A percentile compares a stretch with the other conserved stretches of the same genome.
phyloP scores from a whole-genome alignment of 345 rosid species.

The Aurinia saxatilis region DNA sequence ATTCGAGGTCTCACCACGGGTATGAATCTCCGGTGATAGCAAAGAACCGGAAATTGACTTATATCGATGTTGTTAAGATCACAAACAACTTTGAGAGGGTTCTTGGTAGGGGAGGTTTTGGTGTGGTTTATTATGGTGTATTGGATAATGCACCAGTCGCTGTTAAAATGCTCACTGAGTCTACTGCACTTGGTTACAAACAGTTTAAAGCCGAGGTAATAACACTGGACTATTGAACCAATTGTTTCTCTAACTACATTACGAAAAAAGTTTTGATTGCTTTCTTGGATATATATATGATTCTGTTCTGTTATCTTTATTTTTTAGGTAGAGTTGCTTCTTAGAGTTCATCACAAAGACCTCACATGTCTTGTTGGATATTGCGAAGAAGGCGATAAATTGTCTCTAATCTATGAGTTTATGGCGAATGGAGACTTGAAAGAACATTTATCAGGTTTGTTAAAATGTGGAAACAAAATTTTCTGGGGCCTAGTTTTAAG shows the following conservation, averaged over 20 bases:
- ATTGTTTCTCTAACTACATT: background rate
- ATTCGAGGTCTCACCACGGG: constrained; percentile 17
- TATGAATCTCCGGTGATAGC: constrained; percentile 25
- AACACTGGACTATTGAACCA: background rate
- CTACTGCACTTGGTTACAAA: constrained; percentile 28
- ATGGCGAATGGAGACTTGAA: constrained; percentile 52
- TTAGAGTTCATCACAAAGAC: constrained; percentile 39
- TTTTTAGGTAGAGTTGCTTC: constrained; percentile 33
- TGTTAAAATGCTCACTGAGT: constrained; percentile 34
- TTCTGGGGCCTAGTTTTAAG: background rate
- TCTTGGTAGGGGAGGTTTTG: constrained; percentile 49
- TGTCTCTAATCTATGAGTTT: constrained; percentile 46
- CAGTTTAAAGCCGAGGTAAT: constrained; percentile 33
- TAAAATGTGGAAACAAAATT: background rate
- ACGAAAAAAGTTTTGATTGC: no score
- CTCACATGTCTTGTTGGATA: constrained; percentile 47
- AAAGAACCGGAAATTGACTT: constrained; percentile 23
- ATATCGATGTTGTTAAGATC: constrained; percentile 28
- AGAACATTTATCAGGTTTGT: constrained; percentile 29
- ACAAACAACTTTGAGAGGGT: constrained; percentile 36
- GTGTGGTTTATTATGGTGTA: constrained; percentile 34
- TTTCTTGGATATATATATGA: no score
- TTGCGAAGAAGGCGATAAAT: constrained; percentile 34
- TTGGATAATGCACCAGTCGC: constrained; percentile 33
- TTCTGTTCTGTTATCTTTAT: background rate